Conservation (phyloP, 2,329 filamentous ascomycete genomes). For the Talaromyces sp. region DNA sequence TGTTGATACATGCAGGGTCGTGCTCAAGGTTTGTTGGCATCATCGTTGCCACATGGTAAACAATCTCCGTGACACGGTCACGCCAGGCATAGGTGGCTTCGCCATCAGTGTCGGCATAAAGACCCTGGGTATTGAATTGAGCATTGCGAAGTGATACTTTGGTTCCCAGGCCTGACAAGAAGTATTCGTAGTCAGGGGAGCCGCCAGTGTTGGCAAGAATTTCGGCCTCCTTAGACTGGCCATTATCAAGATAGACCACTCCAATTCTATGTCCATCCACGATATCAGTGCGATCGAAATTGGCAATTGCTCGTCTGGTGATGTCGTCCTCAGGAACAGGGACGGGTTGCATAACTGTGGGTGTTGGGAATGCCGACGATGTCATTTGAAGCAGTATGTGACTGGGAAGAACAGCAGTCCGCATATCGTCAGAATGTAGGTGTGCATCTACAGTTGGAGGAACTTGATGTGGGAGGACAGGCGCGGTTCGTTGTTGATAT, state of each 20-base stretch:
- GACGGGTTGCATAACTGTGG: slow-evolving; percentile 66
- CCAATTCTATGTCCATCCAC: slow-evolving; percentile 96
- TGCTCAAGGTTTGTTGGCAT: slow-evolving; percentile 87
- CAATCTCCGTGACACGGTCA: slow-evolving; percentile 89
- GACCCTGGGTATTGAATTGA: slow-evolving; percentile 88
- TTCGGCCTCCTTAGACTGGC: slow-evolving; percentile 78
- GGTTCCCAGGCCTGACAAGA: slow-evolving; percentile 79
- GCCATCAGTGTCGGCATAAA: slow-evolving; percentile 83
- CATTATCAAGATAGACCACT: slow-evolving; percentile 88
- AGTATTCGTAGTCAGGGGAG: slow-evolving; percentile 83
- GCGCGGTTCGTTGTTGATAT: slow-evolving; percentile 52
- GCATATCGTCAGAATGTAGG: slow-evolving; percentile 41
- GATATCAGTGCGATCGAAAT: slow-evolving; percentile 84
- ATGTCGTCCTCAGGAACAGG: slow-evolving; percentile 73
- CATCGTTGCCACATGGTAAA: slow-evolving; percentile 94
- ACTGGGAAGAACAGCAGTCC: slow-evolving; percentile 48
- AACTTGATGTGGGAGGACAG: slow-evolving; percentile 49
- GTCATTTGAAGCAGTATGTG: slow-evolving; percentile 51
- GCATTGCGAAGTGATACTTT: slow-evolving; percentile 79
- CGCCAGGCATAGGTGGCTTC: slow-evolving; percentile 92
- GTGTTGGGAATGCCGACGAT: slow-evolving; percentile 48
- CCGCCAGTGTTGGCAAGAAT: slow-evolving; percentile 87
- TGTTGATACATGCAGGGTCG: slow-evolving; percentile 75
- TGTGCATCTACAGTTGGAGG: slow-evolving; percentile 44
- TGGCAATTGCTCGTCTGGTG: slow-evolving; percentile 71